Evolutionary conservation across 495 filamentous ascomycete species (phyloP).

Genomic region (Podospora bellae-mahoneyi): DNA sequence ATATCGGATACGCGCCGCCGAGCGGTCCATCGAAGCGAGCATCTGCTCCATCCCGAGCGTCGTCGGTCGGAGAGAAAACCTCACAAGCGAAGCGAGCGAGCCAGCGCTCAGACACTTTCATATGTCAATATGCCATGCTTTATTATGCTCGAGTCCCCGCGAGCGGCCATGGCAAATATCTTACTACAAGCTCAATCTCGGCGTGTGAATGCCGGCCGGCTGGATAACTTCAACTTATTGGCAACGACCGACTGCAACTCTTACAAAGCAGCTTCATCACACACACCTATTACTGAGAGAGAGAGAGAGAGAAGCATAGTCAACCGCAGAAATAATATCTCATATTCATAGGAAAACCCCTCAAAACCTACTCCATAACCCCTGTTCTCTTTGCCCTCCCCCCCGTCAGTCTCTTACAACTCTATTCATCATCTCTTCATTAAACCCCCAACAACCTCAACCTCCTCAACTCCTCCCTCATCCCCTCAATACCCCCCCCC

Average conservation of each 20-base stretch:
- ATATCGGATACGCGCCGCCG: too few species aligned
- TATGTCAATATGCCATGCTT: background rate
- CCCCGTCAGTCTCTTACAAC: background rate
- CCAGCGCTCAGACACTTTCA: background rate
- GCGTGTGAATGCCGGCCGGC: too few species aligned
- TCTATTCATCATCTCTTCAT: background rate
- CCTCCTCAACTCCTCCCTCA: background rate
- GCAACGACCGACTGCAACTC: background rate
- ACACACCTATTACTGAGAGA: background rate
- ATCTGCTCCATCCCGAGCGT: too few species aligned
- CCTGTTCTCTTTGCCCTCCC: background rate
- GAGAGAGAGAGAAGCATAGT: slow-evolving; percentile 13
- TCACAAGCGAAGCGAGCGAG: too few species aligned
- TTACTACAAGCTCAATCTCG: too few species aligned
- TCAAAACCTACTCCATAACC: background rate
- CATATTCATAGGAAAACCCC: background rate
- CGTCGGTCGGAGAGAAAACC: background rate
- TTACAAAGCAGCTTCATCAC: background rate
- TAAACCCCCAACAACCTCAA: background rate
- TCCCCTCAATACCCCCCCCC: background rate
- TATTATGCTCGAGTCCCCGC: background rate
- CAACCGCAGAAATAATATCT: background rate
- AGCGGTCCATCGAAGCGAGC: too few species aligned
- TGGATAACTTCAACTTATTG: too few species aligned
- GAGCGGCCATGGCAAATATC: too few species aligned